Base-by-base conservation (phyloP, 2,329 filamentous ascomycete genomes). In the Aspergillus sergii region DNA sequence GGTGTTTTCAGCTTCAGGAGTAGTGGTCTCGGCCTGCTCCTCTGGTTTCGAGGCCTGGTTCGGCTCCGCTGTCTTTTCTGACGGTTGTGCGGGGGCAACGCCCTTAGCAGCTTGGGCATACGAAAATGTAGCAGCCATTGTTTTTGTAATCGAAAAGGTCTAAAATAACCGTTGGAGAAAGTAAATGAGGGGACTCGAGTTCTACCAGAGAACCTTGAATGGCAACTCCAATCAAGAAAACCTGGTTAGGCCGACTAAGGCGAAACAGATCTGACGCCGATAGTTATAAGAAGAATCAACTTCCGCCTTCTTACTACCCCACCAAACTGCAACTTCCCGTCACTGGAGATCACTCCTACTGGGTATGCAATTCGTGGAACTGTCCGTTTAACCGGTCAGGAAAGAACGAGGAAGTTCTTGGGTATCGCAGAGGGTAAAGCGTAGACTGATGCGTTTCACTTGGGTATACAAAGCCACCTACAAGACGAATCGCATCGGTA, bases 71-170 rank as follows among this genome's bases (percentile, higher is more conserved):
- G 72, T 58, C 72, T 85, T 84, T 71, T 78, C 80, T 32, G 80
- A 73, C 53, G 78, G 75, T 61, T 80, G 72, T 64, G 81, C 78
- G 57, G 84, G 75, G 61, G 86, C 81, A 72, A 90, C 86, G 74
- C 94, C 93, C 79, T 95, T 95, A 64, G 94, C 94, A 75, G 94
- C 94, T 85, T 97, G 93, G 73, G 94, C 94, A 80, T 98, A 98
- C 64, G 94, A 97, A 77, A 97, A 97, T 39, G 87, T 83, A 65
- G 80, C 73, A 67, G 77, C 78, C 83, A 84, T 84, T 65, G 66
- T 65, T 58, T 45, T 66, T 48, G 39, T 64, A 41, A 58, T 48
- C 14, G 43, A 62, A 56, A 12, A 62, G 59, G 60, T 66, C 62
- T 69, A 61, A 58, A 58, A 66, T 64, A 64, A 67, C 66, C 61